Conservation (phyloP, 2,329 filamentous ascomycete genomes). For the Penicillium sp. region DNA sequence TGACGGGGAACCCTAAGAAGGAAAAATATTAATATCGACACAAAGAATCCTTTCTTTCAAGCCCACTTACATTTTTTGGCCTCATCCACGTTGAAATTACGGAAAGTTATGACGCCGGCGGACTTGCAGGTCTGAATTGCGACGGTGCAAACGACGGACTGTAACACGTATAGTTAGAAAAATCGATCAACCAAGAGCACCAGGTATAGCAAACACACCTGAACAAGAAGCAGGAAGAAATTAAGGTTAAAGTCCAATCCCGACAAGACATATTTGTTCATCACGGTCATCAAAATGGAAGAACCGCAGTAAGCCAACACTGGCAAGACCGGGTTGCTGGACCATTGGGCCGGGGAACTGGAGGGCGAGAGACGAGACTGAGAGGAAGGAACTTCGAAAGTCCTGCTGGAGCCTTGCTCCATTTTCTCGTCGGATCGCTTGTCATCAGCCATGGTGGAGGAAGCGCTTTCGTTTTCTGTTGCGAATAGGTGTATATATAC, state of each 20-base stretch:
- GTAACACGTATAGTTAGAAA: conserved; percentile 16
- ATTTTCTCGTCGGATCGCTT: conserved; percentile 72
- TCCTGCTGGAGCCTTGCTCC: conserved; percentile 38
- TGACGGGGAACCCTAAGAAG: conserved; percentile 83
- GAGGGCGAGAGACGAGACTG: background rate
- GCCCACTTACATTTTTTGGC: conserved; percentile 76
- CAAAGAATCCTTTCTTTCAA: background rate
- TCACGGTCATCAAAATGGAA: conserved; percentile 99
- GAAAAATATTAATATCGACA: background rate
- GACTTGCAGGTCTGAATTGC: conserved; percentile 82
- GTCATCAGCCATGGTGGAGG: conserved; percentile 70
- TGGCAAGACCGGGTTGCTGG: conserved; percentile 74
- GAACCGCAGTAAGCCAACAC: conserved; percentile 88
- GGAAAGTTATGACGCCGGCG: conserved; percentile 73
- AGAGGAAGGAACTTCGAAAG: conserved; percentile 3
- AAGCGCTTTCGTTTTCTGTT: background rate
- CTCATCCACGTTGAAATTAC: conserved; percentile 81
- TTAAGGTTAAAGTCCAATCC: conserved; percentile 91
- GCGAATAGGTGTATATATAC: background rate
- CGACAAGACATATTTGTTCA: conserved; percentile 97
- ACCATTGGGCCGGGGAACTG: conserved; percentile 38
- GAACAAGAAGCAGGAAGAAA: conserved; percentile 87
- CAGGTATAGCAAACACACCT: conserved; percentile 59
- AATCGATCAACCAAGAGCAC: background rate
- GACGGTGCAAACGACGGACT: conserved; percentile 85